Base-by-base conservation (phyloP, 192 early-diverging fungal genomes). In the Funneliformis geosporum region DNA sequence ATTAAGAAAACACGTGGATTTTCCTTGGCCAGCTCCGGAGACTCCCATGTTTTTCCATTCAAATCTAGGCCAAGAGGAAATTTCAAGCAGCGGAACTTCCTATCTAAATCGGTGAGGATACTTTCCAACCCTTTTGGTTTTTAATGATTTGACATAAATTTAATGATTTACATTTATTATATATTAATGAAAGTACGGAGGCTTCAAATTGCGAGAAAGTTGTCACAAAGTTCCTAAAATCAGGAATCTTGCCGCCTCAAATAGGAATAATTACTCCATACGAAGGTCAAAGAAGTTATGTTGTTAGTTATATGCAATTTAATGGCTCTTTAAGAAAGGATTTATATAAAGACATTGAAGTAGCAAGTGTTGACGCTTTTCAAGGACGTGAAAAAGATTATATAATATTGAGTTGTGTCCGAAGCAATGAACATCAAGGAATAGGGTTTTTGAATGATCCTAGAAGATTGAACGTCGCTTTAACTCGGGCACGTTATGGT, bases 361-460 rank as follows among this genome's bases (percentile, higher is more conserved):
- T 99, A 5, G 97, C 97, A 33, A 96, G 94, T 81, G 98, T 99
- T 12, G 98, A 99, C 78, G 97, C 98, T 9, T 99, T 99, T 91
- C 98, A 99, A 79, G 98, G 98, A 59, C 95, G 98, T 82, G 98
- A 99, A 82, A 99, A 99, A 86, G 98, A 98, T 81, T 99, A 98
- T 78, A 99, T 99, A 76, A 98, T 99, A 82, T 87, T 99, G 73
- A 95, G 94, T 76, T 98, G 96, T 82, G 98, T 99, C 46, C 92
- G 98, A 55, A 96, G 95, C 77, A 99, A 99, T 85, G 97, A 98
- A 72, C 95, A 96, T 80, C 97, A 96, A 79, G 97, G 97, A 12
- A 98, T 98, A 79, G 95, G 95, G 42, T 97, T 97, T 84, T 86
- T 97, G 81, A 95, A 90, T 77, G 95, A 97, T 64, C 96, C 95